These are phyloP conservation scores for Raddia distichophylla DNA, from an alignment of 176 grass and related monocot genomes.

Conservation along the genomic window DNA sequence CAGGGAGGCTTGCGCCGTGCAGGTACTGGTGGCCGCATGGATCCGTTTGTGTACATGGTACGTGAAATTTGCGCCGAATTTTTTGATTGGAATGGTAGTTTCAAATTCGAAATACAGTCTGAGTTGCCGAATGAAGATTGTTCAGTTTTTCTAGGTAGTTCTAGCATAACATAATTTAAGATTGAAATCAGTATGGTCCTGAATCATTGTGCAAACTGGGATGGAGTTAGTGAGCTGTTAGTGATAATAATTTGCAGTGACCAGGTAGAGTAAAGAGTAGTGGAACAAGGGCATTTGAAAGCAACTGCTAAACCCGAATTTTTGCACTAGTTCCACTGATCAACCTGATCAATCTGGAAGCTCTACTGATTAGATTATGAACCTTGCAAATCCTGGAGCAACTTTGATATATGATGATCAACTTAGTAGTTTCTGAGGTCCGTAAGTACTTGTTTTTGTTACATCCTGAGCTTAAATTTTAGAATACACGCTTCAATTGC, in stretches of 20 bases:
- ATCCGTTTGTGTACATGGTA: constrained; percentile 61
- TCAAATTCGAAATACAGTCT: not conserved
- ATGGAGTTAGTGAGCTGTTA: not conserved
- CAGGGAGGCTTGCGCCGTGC: constrained; percentile 41
- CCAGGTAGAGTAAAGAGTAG: not conserved
- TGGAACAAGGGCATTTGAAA: not conserved
- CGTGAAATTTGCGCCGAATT: not conserved
- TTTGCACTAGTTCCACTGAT: not conserved
- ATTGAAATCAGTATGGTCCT: not conserved
- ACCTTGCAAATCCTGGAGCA: not conserved
- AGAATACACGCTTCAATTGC: not conserved
- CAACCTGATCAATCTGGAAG: not conserved
- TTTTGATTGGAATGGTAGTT: constrained; percentile 13
- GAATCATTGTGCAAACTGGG: not conserved
- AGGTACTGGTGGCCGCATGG: constrained; percentile 36
- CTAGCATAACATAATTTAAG: not conserved
- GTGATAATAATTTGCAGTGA: not conserved
- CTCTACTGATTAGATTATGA: not conserved
- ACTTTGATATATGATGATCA: not conserved
- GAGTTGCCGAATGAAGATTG: not conserved
- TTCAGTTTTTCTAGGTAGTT: too few relatives aligned
- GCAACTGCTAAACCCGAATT: not conserved
- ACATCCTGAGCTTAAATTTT: not conserved
- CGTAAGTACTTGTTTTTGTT: not conserved
- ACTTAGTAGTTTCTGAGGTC: not conserved